Percentiles rank a stretch among this genome's conserved stretches.
These are phyloP conservation scores for Blastomyces parvus DNA, from an alignment of 2,329 filamentous ascomycete genomes.

Conservation along the genomic window DNA sequence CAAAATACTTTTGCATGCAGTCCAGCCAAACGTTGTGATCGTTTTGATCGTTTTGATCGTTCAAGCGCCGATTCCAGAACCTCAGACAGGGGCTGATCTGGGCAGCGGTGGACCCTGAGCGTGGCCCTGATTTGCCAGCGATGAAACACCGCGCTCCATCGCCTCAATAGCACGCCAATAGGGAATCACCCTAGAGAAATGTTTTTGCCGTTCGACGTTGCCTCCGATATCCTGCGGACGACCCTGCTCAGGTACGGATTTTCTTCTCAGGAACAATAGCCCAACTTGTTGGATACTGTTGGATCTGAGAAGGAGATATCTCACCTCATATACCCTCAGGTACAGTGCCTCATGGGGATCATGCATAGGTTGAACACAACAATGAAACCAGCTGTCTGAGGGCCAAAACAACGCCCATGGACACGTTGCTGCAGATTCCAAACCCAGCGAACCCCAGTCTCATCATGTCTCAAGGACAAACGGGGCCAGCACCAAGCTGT, in stretches of 20 bases:
- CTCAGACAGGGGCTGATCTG: neutral
- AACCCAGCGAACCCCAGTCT: neutral
- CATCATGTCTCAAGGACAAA: slow-evolving; percentile 1
- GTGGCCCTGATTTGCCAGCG: neutral
- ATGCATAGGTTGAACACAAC: neutral
- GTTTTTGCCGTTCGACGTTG: neutral
- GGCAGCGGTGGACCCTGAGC: neutral
- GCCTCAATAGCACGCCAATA: neutral
- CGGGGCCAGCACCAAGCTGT: neutral
- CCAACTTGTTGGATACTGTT: neutral
- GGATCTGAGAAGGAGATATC: neutral
- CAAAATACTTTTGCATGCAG: neutral
- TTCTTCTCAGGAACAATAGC: neutral
- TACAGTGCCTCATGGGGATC: neutral
- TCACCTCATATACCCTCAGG: neutral
- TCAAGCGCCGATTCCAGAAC: neutral
- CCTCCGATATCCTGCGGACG: neutral
- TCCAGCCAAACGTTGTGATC: neutral
- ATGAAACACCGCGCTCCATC: neutral
- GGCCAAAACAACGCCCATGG: neutral
- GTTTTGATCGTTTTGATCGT: neutral
- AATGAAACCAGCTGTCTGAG: neutral
- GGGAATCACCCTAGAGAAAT: too few relatives aligned
- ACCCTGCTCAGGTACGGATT: neutral
- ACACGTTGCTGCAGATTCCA: neutral